Evolutionary conservation across 495 filamentous ascomycete species (phyloP), one percentile per base, ranked within the genome.

Genomic region (Aspergillus avenaceus): DNA sequence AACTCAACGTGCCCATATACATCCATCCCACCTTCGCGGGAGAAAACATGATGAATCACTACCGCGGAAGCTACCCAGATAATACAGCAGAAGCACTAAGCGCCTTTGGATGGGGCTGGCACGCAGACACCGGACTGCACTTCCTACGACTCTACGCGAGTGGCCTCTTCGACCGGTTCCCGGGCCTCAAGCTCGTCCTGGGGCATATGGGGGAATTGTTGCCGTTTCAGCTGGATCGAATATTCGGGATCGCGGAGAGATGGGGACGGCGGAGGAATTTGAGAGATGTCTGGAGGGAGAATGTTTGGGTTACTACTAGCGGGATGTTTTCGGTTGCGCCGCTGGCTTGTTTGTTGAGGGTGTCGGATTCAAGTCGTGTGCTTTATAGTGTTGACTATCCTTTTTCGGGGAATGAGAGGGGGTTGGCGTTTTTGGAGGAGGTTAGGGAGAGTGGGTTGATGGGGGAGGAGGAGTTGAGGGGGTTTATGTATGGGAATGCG

Each of bases 371-470:
- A 82, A n/a, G n/a, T 8, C 60, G 63, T 9, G 72, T 85, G 16
- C 47, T 86, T 63, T 85, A 76, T 51, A 78, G 73, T 42, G 76
- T 83, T 12, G 80, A 83, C 48, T 84, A 83, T 60, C 83, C 81
- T 0, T 86, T 80, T 46, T 67, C 62, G 49, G 52, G 54, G 25
- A 74, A 73, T 54, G 66, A 74, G 51, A 65, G 58, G 18, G 69
- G 67, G n/a, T 47, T 69, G 47, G 63, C 58, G 14, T 81, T 72
- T 55, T 59, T 84, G 25, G 53, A 68, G 53, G 71, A 79, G 56
- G 53, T 83, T 38, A 65, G 72, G 58, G 50, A 61, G 55, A 80
- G 79, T 49, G 78, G 75, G 8, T 56, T 80, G 53, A 65, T 84
- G 19, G 67, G 47, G 6, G 62, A 67, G 50, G 73, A 80, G 49